Evolutionary conservation across 306 rosid genomes (phyloP), one percentile per base, ranked within the genome.

Genomic region (Senna tora): DNA sequence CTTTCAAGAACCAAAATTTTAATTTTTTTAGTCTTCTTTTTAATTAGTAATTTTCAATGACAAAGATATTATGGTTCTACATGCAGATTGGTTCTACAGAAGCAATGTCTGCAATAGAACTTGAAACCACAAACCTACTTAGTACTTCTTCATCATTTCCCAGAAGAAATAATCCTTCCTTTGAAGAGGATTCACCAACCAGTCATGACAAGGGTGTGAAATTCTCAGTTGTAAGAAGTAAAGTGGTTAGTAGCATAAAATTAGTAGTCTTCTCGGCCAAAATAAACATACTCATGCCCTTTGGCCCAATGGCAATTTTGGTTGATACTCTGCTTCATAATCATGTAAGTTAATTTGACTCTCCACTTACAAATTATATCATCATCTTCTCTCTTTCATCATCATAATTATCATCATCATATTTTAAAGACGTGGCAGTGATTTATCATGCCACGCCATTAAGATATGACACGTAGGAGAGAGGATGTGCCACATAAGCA

Each of bases 301-400:
- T 87, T 79, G 96, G 96, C 33, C 91, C 91, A 14, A 55, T 90
- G 59, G 92, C 92, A 3, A 83, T 90, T 75, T 73, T 87, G 76
- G 82, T 74, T 12, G 73, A 76, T 65, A 78, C 72, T 55, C 50
- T 87, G 60, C 66, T 77, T 7, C 87, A 83, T 43, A 70, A 67
- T 56, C 85, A 49, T 68, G 96, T 90, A 77, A 85, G 96, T 80
- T 79, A 33, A 33, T 33, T 36, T 36, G 2, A 25, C 39, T 36
- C 2, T 7, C 8, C 8, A 36, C 39, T 36, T 36, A 36, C n/a
- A n/a, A n/a, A n/a, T n/a, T n/a, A n/a, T n/a, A n/a, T n/a, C n/a
- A n/a, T n/a, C n/a, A n/a, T n/a, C n/a, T n/a, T n/a, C n/a, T n/a
- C n/a, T n/a, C n/a, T n/a, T n/a, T n/a, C n/a, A n/a, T n/a, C n/a